A percentile compares a stretch with the other conserved stretches of the same genome.
Evolutionary conservation across 306 rosid species (phyloP).

Genomic region (Cajanus cajan): DNA sequence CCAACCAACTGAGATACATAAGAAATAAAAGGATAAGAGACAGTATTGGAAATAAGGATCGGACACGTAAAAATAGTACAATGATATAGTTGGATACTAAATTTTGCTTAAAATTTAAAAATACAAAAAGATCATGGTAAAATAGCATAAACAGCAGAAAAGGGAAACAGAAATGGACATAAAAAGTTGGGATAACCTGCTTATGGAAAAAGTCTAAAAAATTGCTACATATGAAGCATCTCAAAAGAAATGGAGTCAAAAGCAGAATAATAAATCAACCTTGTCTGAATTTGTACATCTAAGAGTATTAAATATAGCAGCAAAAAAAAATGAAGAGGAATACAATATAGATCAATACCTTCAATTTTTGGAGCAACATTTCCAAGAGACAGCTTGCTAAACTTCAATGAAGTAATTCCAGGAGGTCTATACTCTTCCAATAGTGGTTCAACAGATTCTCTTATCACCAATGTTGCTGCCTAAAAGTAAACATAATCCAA

Average conservation of each 20-base stretch:
- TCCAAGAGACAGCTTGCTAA: constrained; percentile 89
- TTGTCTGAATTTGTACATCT: constrained; percentile 4
- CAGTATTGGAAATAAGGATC: background rate
- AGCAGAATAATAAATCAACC: constrained; percentile 18
- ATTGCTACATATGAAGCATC: background rate
- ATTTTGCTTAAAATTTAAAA: background rate
- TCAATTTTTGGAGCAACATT: constrained; percentile 90
- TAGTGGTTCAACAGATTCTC: constrained; percentile 90
- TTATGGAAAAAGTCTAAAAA: background rate
- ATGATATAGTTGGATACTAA: background rate
- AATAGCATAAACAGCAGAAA: background rate
- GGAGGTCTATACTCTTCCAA: constrained; percentile 89
- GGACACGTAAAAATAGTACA: background rate
- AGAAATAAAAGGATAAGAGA: background rate
- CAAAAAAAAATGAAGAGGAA: background rate
- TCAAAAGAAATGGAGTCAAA: background rate
- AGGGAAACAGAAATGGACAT: background rate
- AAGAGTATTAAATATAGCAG: background rate
- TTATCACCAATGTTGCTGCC: constrained; percentile 85
- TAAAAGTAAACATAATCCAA: constrained; percentile 35
- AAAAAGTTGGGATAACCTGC: background rate
- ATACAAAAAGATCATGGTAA: background rate
- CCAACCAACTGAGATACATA: background rate
- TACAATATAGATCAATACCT: constrained; percentile 48
- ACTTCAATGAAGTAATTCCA: constrained; percentile 88